Conservation (phyloP, 2,329 filamentous ascomycete genomes). For the Passalora sequoiae region DNA sequence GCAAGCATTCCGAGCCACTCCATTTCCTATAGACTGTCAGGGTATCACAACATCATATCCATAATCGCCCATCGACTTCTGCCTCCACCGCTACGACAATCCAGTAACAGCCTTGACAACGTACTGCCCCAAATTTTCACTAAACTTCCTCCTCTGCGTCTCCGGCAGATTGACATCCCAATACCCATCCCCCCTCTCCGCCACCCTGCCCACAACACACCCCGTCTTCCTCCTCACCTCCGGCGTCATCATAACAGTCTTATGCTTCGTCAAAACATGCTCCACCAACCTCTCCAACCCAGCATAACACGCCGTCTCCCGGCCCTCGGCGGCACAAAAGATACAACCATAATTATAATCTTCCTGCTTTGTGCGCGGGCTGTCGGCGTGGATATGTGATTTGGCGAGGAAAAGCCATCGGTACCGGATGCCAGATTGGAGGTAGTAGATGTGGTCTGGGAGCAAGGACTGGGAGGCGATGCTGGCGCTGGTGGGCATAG, state of each 20-base stretch:
- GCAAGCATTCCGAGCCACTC: too few relatives aligned
- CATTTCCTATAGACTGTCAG: too few relatives aligned
- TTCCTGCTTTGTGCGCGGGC: conserved; percentile 1
- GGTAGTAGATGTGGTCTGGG: conserved; percentile 10
- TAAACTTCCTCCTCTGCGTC: not conserved
- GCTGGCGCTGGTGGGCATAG: too few relatives aligned
- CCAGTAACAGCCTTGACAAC: conserved; percentile 2
- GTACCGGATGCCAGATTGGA: conserved; percentile 12
- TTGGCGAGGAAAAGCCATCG: conserved; percentile 19
- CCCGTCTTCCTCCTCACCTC: conserved; percentile 29
- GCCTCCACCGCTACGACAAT: not conserved
- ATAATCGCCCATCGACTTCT: too few relatives aligned
- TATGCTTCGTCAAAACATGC: conserved; percentile 37
- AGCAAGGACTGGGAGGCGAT: conserved; percentile 1
- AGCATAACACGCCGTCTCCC: not conserved
- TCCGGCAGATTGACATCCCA: conserved; percentile 7
- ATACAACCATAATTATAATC: conserved; percentile 17
- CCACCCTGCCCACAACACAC: conserved; percentile 35
- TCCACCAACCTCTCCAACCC: conserved; percentile 30
- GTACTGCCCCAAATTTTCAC: not conserved
- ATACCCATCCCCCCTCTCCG: conserved; percentile 24
- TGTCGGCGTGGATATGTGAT: conserved; percentile 10
- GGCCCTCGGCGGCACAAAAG: conserved; percentile 18
- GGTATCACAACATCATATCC: too few relatives aligned
- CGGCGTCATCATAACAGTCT: conserved; percentile 27